Evolutionary conservation across 1,284 basidiomycete species (phyloP), one percentile per base, ranked within the genome.

Genomic region (Rugiboletus extremiorientalis): DNA sequence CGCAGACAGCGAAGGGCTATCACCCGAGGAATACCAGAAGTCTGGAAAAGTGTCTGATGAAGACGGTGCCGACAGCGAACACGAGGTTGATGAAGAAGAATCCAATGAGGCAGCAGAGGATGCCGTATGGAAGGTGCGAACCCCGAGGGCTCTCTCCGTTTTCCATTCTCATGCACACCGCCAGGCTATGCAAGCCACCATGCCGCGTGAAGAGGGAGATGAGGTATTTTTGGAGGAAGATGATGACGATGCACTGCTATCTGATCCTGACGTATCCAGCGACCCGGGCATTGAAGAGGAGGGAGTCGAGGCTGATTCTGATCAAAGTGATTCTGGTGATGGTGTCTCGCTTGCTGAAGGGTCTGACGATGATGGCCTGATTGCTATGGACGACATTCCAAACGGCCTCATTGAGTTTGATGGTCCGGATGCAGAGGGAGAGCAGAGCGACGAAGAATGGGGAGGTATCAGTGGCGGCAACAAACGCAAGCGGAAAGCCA

Each of bases 101-200:
- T 73, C 68, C 31, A 82, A 76, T 60, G 85, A 85, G 54, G 65
- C 72, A 8, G 84, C 85, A 33, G 86, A 88, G 63, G 83, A 74
- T 12, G 90, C 89, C 67, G 84, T 95, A 37, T 95, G 93, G 93
- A 92, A 89, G 85, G 92, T 92, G 60, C 56, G 38, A 14, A 18
- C 27, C 38, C 34, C 5, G 15, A n/a, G n/a, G 11, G 4, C 5
- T 28, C 12, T 51, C 30, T 51, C 30, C 23, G 4, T 3, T 52
- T 31, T 6, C 7, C 16, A 4, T 49, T 48, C 55, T 56, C 31
- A 60, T 51, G 46, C 23, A 36, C 7, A 36, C 9, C 0, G 14
- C 10, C 22, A 94, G 92, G 92, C 84, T 2, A 94, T 96, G 90
- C 85, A 91, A 79, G 83, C 85, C 10, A 84, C 84, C 12, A 88